Evolutionary conservation across 139 green algal genomes (phyloP).

Genomic region (Pycnococcus provasolii): DNA sequence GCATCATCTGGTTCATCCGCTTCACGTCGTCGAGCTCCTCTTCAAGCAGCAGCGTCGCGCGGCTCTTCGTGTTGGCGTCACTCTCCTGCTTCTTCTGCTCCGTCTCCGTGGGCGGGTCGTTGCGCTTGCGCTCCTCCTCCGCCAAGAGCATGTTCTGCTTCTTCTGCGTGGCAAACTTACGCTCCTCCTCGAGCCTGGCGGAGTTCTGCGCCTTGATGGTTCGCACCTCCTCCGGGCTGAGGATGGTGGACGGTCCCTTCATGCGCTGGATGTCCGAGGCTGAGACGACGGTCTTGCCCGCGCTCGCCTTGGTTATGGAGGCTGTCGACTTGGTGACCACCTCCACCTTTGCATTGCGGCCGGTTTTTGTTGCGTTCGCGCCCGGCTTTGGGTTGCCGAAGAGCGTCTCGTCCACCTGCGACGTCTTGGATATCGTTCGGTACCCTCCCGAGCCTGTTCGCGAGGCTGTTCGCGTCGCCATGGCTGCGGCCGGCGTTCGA

Average conservation of each 20-base stretch:
- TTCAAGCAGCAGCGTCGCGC: slow-evolving; percentile 37
- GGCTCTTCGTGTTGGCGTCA: slow-evolving; percentile 23
- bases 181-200: slow-evolving; percentile 17
- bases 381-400: slow-evolving; percentile 33
- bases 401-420: slow-evolving; percentile 43
- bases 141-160: slow-evolving; percentile 51
- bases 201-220: slow-evolving; percentile 34
- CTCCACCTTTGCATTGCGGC: background rate
- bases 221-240: slow-evolving; percentile 47
- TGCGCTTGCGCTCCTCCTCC: slow-evolving; percentile 41
- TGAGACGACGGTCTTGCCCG: background rate
- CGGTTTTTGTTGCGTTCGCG: slow-evolving; percentile 4
- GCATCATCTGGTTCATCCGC: slow-evolving; percentile 84
- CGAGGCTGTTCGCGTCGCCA: too few relatives aligned
- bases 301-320: background rate
- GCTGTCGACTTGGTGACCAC: background rate
- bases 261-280: slow-evolving; percentile 50
- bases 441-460: slow-evolving; percentile 15
- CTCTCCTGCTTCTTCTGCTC: slow-evolving; percentile 36
- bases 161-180: slow-evolving; percentile 40
- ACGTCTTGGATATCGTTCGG: slow-evolving; percentile 29
- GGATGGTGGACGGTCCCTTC: slow-evolving; percentile 40
- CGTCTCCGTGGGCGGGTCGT: slow-evolving; percentile 43
- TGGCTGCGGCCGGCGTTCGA: too few relatives aligned
- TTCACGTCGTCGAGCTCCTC: slow-evolving; percentile 71